These are phyloP conservation scores for Friedmanniomyces simplex DNA, from an alignment of 495 filamentous ascomycete species.

Conservation along the genomic window DNA sequence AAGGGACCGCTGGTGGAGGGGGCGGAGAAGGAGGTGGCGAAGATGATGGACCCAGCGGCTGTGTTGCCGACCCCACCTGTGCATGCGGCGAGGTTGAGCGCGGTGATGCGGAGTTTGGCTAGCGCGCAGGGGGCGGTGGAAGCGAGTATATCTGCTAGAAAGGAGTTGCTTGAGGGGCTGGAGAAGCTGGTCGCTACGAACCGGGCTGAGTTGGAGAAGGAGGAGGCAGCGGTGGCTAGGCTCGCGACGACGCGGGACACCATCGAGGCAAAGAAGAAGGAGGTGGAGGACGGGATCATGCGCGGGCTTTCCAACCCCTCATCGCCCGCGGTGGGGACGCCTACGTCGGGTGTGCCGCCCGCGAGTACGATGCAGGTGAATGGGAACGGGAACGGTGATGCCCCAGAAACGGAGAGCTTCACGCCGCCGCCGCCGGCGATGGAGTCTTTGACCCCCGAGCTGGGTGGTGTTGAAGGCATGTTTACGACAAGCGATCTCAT, in stretches of 20 bases:
- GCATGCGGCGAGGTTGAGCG: constrained; percentile 79
- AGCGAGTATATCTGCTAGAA: constrained; percentile 79
- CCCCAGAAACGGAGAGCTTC: constrained; percentile 67
- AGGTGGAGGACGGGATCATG: constrained; percentile 85
- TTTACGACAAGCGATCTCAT: not conserved
- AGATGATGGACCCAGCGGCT: constrained; percentile 57
- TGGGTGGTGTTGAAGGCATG: not conserved
- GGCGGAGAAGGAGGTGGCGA: constrained; percentile 72
- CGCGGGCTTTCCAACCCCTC: constrained; percentile 48
- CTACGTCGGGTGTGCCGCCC: not conserved
- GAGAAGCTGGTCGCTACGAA: constrained; percentile 74
- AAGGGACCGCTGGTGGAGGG: constrained; percentile 51
- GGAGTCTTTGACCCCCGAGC: constrained; percentile 26
- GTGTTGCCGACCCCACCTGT: constrained; percentile 68
- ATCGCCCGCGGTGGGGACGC: constrained; percentile 27
- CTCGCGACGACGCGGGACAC: constrained; percentile 50
- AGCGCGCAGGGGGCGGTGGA: constrained; percentile 86
- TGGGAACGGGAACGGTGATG: constrained; percentile 38
- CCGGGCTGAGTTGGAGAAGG: constrained; percentile 53
- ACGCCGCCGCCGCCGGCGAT: constrained; percentile 23
- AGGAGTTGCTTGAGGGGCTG: constrained; percentile 61
- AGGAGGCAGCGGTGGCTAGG: constrained; percentile 52
- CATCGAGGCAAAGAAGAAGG: constrained; percentile 66
- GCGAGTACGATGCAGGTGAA: not conserved
- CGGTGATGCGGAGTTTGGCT: constrained; percentile 75